Conservation (phyloP, 208 protist genomes). For the Zelonia costaricensis region DNA sequence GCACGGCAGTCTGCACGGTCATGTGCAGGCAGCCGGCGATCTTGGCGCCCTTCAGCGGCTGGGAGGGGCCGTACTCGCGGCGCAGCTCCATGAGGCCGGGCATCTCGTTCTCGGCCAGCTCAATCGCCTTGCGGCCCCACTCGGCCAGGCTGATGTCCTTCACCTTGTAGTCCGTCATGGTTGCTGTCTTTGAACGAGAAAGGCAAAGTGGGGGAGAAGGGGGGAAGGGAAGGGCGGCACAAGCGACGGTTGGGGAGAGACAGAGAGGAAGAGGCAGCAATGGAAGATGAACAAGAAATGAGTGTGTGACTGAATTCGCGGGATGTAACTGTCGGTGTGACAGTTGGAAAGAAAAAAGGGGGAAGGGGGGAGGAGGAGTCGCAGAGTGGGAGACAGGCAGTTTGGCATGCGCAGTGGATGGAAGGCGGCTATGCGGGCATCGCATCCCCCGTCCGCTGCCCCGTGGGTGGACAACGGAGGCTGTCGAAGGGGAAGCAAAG, state of each 20-base stretch:
- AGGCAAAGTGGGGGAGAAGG: neutral
- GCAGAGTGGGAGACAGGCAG: conserved; percentile 8
- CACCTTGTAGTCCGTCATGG: conserved; percentile 95
- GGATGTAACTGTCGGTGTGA: conserved; percentile 3
- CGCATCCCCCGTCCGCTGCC: too few relatives aligned
- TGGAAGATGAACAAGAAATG: too few relatives aligned
- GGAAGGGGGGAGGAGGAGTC: conserved; percentile 6
- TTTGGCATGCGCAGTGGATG: too few relatives aligned
- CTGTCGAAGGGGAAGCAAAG: too few relatives aligned
- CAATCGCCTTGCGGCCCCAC: conserved; percentile 98
- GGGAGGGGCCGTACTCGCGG: conserved; percentile 79
- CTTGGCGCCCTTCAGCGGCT: conserved; percentile 97
- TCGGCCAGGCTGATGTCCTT: conserved; percentile 97
- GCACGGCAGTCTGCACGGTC: conserved; percentile 99
- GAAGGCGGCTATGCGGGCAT: too few relatives aligned
- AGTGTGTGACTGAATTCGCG: too few relatives aligned
- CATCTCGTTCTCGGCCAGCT: conserved; percentile 99
- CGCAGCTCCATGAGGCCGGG: conserved; percentile 98
- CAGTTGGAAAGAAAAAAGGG: conserved; percentile 1
- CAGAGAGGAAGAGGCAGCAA: too few relatives aligned
- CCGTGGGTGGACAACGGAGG: too few relatives aligned
- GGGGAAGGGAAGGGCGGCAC: neutral
- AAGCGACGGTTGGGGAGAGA: too few relatives aligned
- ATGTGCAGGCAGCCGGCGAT: conserved; percentile 99
- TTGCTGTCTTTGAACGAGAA: neutral